Conservation (phyloP, 306 rosid species). For the Biancaea sappan region DNA sequence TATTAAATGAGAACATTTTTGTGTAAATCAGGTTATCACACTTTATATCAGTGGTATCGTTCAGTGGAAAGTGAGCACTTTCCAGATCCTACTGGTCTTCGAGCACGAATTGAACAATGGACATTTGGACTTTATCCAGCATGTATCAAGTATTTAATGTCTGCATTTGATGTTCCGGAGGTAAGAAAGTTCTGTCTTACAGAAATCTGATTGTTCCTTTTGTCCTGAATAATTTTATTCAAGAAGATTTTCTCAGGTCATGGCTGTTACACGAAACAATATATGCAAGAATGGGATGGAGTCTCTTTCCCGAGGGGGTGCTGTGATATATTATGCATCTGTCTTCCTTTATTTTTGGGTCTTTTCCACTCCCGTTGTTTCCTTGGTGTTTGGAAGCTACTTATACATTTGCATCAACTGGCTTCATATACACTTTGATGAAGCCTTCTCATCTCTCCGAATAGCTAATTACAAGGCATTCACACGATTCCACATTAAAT, state of each 20-base stretch:
- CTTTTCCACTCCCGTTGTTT: constrained; percentile 95
- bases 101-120: constrained; percentile 97
- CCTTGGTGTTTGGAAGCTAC: constrained; percentile 93
- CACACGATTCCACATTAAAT: constrained; percentile 80
- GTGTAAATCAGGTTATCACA: constrained; percentile 79
- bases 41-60: constrained; percentile 89
- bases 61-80: constrained; percentile 94
- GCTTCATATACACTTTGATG: constrained; percentile 96
- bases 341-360: constrained; percentile 97
- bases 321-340: constrained; percentile 75
- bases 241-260: constrained; percentile 61
- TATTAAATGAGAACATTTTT: neutral
- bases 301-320: constrained; percentile 86
- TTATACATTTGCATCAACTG: constrained; percentile 92
- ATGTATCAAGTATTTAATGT: constrained; percentile 93
- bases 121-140: constrained; percentile 98
- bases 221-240: neutral
- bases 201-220: constrained; percentile 3
- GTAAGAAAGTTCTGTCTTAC: constrained; percentile 44
- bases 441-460: constrained; percentile 94
- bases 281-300: constrained; percentile 89
- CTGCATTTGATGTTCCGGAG: constrained; percentile 99
- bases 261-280: constrained; percentile 91
- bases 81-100: constrained; percentile 98
- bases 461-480: constrained; percentile 95